phyloP scores from a whole-genome alignment of 177 flowering plant species.

The Vitis hybrid region DNA sequence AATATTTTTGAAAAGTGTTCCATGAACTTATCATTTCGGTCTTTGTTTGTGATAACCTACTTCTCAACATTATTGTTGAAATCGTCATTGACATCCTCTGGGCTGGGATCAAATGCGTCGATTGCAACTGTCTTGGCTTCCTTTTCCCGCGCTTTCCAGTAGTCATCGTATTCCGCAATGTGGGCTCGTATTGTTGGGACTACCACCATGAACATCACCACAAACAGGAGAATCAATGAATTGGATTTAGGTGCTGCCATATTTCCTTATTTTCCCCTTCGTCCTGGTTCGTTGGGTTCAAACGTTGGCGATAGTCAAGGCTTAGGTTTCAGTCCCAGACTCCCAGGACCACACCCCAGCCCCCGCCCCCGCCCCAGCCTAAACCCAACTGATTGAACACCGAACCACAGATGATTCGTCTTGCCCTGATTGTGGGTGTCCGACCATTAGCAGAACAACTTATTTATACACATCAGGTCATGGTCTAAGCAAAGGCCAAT shows the following conservation, averaged over 20 bases:
- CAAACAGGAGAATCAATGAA: slow-evolving; percentile 10
- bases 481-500: neutral
- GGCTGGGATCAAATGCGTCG: slow-evolving; percentile 44
- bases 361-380: no score
- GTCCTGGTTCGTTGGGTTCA: neutral
- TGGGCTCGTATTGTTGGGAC: slow-evolving; percentile 17
- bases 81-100: slow-evolving; percentile 42
- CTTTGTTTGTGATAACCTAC: slow-evolving; percentile 19
- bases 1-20: no score
- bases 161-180: slow-evolving; percentile 39
- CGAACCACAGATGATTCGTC: no score
- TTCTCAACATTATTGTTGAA: slow-evolving; percentile 38
- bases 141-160: slow-evolving; percentile 43
- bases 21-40: no score
- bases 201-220: neutral
- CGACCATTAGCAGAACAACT: neutral
- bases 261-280: no score
- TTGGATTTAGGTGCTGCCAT: neutral
- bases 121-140: slow-evolving; percentile 32
- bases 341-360: no score
- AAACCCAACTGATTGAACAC: no score
- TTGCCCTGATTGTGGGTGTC: no score
- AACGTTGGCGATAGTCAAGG: neutral
- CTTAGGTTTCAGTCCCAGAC: no score
- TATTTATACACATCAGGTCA: no score